A percentile compares a stretch with the other conserved stretches of the same genome.
These are phyloP conservation scores for Agaricus blazei DNA, from an alignment of 768 basidiomycete genomes.

Conservation along the genomic window DNA sequence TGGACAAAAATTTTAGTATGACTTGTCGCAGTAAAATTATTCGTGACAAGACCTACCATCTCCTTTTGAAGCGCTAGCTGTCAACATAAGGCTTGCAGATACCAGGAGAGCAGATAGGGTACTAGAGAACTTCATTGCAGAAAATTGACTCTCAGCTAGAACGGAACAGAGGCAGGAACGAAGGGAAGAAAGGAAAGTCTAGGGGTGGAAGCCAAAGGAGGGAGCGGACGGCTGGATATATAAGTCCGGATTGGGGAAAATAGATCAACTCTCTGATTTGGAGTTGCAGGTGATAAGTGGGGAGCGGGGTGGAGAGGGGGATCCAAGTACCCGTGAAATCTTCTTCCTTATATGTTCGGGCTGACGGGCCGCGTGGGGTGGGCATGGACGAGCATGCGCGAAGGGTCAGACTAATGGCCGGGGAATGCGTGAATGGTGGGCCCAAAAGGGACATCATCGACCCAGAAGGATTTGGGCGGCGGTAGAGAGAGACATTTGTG, in stretches of 20 bases:
- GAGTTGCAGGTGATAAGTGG: neutral
- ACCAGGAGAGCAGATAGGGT: neutral
- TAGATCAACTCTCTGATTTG: no score
- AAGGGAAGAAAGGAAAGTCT: neutral
- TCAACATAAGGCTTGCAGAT: neutral
- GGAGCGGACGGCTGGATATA: no score
- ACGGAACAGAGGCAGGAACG: neutral
- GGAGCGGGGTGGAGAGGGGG: neutral
- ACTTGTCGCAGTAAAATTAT: no score
- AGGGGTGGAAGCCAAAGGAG: neutral
- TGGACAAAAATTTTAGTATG: neutral
- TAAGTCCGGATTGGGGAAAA: no score
- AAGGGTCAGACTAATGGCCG: neutral
- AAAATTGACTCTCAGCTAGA: no score
- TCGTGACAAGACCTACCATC: neutral
- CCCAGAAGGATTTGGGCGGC: no score
- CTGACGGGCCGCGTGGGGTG: neutral
- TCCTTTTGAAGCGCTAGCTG: neutral
- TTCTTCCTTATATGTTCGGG: neutral
- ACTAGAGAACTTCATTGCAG: neutral
- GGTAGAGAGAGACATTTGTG: no score
- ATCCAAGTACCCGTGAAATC: neutral
- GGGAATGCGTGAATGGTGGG: neutral
- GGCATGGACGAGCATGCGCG: neutral
- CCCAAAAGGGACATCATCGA: neutral